Conservation (phyloP, 768 basidiomycete species). For the Paxillus involutus region DNA sequence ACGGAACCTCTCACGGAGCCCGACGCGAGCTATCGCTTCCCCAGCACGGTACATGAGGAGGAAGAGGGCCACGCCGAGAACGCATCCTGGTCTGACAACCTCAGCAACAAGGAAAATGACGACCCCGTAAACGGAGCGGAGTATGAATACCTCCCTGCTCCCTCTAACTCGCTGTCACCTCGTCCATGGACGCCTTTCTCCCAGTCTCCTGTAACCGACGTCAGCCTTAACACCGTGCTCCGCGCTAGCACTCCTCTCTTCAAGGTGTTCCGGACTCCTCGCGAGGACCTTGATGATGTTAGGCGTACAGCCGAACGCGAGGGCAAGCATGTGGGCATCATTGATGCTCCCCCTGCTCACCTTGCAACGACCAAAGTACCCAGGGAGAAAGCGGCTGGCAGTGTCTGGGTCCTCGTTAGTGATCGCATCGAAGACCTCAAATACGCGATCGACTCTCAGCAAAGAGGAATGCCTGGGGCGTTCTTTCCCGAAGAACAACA, state of each 20-base stretch:
- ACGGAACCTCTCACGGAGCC: slow-evolving; percentile 30
- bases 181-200: slow-evolving; percentile 28
- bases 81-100: slow-evolving; percentile 7
- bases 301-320: slow-evolving; percentile 28
- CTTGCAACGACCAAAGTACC: slow-evolving; percentile 18
- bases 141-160: slow-evolving; percentile 12
- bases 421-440: slow-evolving; percentile 32
- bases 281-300: slow-evolving; percentile 24
- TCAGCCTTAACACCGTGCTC: slow-evolving; percentile 24
- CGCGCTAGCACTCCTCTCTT: slow-evolving; percentile 33
- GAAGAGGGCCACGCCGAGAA: not conserved
- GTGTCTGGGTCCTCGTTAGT: slow-evolving; percentile 33
- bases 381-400: slow-evolving; percentile 13
- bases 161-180: slow-evolving; percentile 22
- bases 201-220: slow-evolving; percentile 22
- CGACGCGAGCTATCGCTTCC: not conserved
- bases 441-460: slow-evolving; percentile 33
- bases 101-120: slow-evolving; percentile 7
- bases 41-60: slow-evolving; percentile 7
- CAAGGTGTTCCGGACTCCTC: slow-evolving; percentile 33
- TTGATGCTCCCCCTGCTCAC: slow-evolving; percentile 27
- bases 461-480: slow-evolving; percentile 31
- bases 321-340: slow-evolving; percentile 31
- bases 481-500: slow-evolving; percentile 21
- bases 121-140: slow-evolving; percentile 6